These are phyloP conservation scores for Senna siamea DNA, from an alignment of 306 rosid genomes.

Conservation along the genomic window DNA sequence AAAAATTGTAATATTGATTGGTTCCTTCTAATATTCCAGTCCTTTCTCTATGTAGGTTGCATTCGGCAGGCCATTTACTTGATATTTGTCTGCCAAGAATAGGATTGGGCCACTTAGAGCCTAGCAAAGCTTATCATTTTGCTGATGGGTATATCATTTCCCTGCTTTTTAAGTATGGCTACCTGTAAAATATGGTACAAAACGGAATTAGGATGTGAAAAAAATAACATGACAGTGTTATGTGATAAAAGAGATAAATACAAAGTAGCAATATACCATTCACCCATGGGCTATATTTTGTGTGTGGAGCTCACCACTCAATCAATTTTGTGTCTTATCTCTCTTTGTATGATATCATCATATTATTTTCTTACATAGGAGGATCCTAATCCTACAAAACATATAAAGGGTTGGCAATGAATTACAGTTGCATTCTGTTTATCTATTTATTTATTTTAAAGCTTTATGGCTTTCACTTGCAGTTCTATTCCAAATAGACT, in stretches of 20 bases:
- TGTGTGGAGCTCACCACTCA: no score
- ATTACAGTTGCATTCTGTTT: background rate
- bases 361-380: no score
- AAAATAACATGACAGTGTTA: no score
- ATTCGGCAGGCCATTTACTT: conserved; percentile 81
- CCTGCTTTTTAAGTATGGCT: background rate
- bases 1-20: conserved; percentile 12
- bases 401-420: conserved; percentile 7
- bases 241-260: no score
- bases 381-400: no score
- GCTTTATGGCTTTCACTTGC: background rate
- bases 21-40: conserved; percentile 15
- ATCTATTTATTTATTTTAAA: no score
- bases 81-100: conserved; percentile 61
- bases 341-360: no score
- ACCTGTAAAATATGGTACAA: background rate
- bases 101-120: conserved; percentile 68
- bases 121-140: conserved; percentile 80
- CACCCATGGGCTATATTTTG: no score
- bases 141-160: conserved; percentile 64
- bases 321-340: no score
- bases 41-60: conserved; percentile 52
- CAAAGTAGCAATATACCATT: no score
- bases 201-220: no score
- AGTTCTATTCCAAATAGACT: background rate